Base-by-base conservation (phyloP, 441 rosid species). In the Kokia cookei region DNA sequence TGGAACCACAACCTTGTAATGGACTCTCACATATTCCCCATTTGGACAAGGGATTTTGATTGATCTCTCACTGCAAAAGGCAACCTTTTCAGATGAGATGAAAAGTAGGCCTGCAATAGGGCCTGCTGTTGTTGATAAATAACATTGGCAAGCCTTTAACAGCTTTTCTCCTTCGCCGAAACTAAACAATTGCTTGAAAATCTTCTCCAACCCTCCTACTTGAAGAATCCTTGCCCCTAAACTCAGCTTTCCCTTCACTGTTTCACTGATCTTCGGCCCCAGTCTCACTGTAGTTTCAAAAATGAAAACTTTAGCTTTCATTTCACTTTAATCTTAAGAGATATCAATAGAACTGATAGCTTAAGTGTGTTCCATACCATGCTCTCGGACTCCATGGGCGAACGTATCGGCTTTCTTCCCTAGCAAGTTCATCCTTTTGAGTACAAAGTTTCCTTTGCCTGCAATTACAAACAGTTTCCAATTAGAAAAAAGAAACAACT, bases 101-200 rank as follows among this genome's bases (percentile, higher is more conserved):
- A 88, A 91, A 60, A 89, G 84, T 27, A 91, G 84, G 40, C 94
- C 97, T 0, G 91, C 87, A 10, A 91, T 88, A 8, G 96, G 96
- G 51, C 96, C 96, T 2, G 84, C 81, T 2, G 96, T 85, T 37
- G 93, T 91, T 1, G 96, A 89, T 73, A 91, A 75, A 70, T 88
- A 86, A 60, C 96, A 89, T 43, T 91, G 91, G 26, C 79, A 84
- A 2, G 82, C 90, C 78, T 84, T 90, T 77, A 86, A 64, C 9
- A 89, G 76, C 54, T 72, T 87, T 76, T 90, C 93, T 48, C 81
- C 89, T 60, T 84, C 78, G 32, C 71, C 24, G 43, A 82, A 86
- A 51, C 13, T 74, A 65, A 89, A 89, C 14, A 86, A 80, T 32
- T 71, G 75, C 65, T 76, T 87, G 82, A 89, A 89, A 4, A 87